Percentiles rank a stretch among this genome's conserved stretches.
Conservation (phyloP, 2,329 filamentous ascomycete species). For the Elsinoe australis region DNA sequence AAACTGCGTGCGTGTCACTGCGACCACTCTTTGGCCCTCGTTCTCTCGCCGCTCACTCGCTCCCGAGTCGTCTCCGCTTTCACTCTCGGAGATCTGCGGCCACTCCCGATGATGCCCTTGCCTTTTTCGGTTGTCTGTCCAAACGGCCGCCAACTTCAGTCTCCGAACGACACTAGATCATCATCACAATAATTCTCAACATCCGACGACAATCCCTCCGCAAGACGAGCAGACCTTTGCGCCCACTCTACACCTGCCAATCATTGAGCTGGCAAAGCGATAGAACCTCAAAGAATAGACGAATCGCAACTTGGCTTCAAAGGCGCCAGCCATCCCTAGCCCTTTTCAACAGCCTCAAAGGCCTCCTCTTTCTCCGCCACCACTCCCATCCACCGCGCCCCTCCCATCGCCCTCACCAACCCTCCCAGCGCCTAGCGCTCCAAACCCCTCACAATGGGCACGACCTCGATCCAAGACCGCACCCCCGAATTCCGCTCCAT, state of each 20-base stretch:
- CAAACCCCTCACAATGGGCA: constrained; percentile 26
- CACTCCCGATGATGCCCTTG: not conserved
- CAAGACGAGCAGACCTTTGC: not conserved
- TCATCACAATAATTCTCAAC: constrained; percentile 12
- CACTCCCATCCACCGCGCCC: not conserved
- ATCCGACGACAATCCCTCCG: not conserved
- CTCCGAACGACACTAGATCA: constrained; percentile 6
- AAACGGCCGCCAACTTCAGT: constrained; percentile 4
- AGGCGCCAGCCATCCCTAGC: not conserved
- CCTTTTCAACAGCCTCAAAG: no score
- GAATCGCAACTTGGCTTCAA: not conserved
- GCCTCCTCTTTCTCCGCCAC: no score
- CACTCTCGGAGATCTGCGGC: not conserved
- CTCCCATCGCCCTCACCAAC: not conserved
- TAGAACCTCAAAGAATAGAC: no score
- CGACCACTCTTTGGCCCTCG: not conserved
- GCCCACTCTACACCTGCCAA: not conserved
- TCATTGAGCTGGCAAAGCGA: no score
- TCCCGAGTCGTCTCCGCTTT: not conserved
- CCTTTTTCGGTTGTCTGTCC: constrained; percentile 2
- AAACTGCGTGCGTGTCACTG: constrained; percentile 9
- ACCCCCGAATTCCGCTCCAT: constrained; percentile 93
- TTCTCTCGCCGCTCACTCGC: not conserved
- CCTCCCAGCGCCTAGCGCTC: not conserved
- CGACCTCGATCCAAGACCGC: constrained; percentile 82